These are phyloP conservation scores for Sedum album DNA, from an alignment of 164 flowering plant species.

Conservation along the genomic window DNA sequence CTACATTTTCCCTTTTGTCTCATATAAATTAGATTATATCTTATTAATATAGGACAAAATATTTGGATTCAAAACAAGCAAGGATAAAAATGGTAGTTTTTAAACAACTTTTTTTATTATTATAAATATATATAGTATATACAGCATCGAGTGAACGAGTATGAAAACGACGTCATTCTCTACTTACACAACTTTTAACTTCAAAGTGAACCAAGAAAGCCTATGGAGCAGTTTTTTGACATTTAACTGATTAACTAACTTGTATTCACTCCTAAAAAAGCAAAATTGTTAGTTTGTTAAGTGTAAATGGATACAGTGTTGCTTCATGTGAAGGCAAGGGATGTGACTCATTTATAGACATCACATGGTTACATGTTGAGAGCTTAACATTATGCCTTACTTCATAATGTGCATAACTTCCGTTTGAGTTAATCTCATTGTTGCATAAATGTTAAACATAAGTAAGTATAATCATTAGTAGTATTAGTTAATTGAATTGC, in stretches of 20 bases:
- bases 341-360: background rate
- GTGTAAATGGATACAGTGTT: background rate
- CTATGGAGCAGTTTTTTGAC: background rate
- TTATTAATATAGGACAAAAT: too few relatives aligned
- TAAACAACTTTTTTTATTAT: too few relatives aligned
- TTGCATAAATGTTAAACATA: background rate
- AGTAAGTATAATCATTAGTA: background rate
- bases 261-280: background rate
- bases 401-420: constrained; percentile 3
- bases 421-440: background rate
- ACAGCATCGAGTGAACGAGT: too few relatives aligned
- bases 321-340: background rate
- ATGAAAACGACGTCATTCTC: too few relatives aligned
- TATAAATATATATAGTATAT: too few relatives aligned
- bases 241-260: too few relatives aligned
- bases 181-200: too few relatives aligned
- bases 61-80: too few relatives aligned
- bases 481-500: background rate
- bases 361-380: background rate
- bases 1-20: too few relatives aligned
- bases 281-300: background rate
- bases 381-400: background rate
- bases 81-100: too few relatives aligned
- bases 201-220: background rate
- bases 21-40: too few relatives aligned